Evolutionary conservation across 345 rosid genomes (phyloP).

Genomic region (Acer negundo): DNA sequence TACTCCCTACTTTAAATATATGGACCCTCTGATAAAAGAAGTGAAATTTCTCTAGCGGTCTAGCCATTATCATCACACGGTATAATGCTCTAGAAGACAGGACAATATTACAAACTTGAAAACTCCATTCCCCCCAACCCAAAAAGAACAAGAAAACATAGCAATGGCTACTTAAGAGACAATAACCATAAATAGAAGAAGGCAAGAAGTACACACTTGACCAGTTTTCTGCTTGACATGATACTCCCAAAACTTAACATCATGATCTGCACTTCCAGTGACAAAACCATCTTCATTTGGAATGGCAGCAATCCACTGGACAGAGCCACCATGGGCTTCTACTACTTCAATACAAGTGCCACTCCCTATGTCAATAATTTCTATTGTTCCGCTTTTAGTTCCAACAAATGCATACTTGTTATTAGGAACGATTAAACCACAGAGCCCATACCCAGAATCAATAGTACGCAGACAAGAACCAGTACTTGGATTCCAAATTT

Average conservation of each 20-base stretch:
- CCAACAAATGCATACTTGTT: constrained; percentile 87
- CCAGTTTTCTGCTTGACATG: constrained; percentile 62
- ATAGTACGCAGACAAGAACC: constrained; percentile 92
- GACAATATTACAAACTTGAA: neutral
- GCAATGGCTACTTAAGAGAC: neutral
- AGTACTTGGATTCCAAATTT: constrained; percentile 95
- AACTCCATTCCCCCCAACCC: neutral
- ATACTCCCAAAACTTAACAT: constrained; percentile 93
- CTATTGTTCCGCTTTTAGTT: constrained; percentile 84
- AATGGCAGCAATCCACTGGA: constrained; percentile 69
- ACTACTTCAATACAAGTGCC: constrained; percentile 68
- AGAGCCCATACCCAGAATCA: constrained; percentile 89
- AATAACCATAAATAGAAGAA: constrained; percentile 13
- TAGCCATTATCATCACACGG: neutral
- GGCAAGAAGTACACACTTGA: constrained; percentile 47
- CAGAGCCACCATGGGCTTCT: constrained; percentile 90
- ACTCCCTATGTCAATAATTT: constrained; percentile 85
- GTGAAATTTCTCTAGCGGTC: neutral
- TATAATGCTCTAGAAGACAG: neutral
- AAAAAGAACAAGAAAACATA: neutral
- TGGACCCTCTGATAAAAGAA: neutral
- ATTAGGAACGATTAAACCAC: constrained; percentile 85
- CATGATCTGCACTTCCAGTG: constrained; percentile 95
- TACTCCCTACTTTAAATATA: neutral
- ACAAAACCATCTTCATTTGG: constrained; percentile 83